Base-by-base conservation (phyloP, 192 early-diverging fungal genomes). In the Diversispora eburnea region DNA sequence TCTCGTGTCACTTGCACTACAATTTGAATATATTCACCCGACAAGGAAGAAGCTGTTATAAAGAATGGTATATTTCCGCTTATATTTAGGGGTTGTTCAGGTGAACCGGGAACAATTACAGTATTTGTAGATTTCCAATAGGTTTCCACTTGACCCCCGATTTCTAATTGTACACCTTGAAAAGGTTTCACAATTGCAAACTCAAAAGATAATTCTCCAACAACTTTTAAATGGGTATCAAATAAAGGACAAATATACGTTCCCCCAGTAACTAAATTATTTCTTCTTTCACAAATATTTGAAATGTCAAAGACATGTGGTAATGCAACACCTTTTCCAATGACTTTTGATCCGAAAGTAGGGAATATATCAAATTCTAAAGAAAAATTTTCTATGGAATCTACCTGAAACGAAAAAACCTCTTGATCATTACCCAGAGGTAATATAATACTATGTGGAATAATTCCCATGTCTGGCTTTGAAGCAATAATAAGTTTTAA, bases 71-170 rank as follows among this genome's bases (percentile, higher is more conserved):
- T 81, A 5, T 52, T 69, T 12, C 73, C 63, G 19, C 41, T 75
- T 1, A 48, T 25, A 49, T 63, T 42, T 10, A 42, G 60, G 10
- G 22, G 67, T 74, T 70, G 75, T 69, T 68, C 61, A 77, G 59
- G n/a, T 63, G 69, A 17, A 72, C 75, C 61, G 72, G 82, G 12
- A 75, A 74, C 41, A 52, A 62, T 25, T 57, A 88, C 76, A 19
- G 93, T 90, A 75, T 93, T 92, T 9, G 95, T 96, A 5, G 94
- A 92, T 84, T 98, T 99, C 98, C 98, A 99, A 80, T 99, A 99
- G 0, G 98, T 99, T 76, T 97, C 95, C 20, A 98, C 92, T 49
- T 91, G 91, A 20, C 98, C 98, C 19, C 95, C 98, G 77, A 98
- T 97, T 80, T 92, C 90, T 72, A 99, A 82, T 52, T 90, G 86